Base-by-base conservation (phyloP, 2,329 filamentous ascomycete genomes). In the Sphaerulina musiva region DNA sequence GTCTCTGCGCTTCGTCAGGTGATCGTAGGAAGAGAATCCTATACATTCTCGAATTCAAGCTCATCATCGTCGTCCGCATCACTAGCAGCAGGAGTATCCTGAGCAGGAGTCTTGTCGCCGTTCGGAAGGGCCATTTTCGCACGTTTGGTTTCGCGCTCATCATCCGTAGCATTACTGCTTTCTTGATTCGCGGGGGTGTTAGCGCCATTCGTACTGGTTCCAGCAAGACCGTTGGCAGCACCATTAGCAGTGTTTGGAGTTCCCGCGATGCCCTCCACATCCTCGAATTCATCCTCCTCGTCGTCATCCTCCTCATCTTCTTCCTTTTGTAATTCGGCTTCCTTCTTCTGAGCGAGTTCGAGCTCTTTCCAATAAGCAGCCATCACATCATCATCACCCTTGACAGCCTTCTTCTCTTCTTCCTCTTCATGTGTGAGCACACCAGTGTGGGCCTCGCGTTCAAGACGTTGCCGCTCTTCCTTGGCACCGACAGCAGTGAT, bases 301-400 rank as follows among this genome's bases (percentile, higher is more conserved):
- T 78, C 76, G 10, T 74, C 75, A 14, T 75, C 76, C 12, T 76
- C 74, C 41, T 74, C 75, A n/a, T 76, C 78, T 29, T 81, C 75
- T 41, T 77, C 73, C 12, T 75, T 76, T 38, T 76, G 66, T 49
- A 71, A 66, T 42, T 69, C 66, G 11, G 69, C 70, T 44, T 72
- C 64, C 44, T 72, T 66, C 48, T 68, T 76, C 68, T 85, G 79
- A 58, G 83, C 81, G 4, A 77, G 79, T 62, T 83, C 83, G 14
- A 89, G 75, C 55, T 79, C 80, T 38, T 80, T 80, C 67, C 87
- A 89, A 53, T 86, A 82, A 51, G 82, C 81, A 53, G 85, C 83
- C 58, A 89, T 79, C 41, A 79, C 74, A 31, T 78, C 74, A 56
- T 82, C 76, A 23, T 77, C 79, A n/a, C 46, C 59, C 14, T 56